Evolutionary conservation across 306 rosid species (phyloP), one percentile per base, ranked within the genome.

Genomic region (Alnus glutinosa): DNA sequence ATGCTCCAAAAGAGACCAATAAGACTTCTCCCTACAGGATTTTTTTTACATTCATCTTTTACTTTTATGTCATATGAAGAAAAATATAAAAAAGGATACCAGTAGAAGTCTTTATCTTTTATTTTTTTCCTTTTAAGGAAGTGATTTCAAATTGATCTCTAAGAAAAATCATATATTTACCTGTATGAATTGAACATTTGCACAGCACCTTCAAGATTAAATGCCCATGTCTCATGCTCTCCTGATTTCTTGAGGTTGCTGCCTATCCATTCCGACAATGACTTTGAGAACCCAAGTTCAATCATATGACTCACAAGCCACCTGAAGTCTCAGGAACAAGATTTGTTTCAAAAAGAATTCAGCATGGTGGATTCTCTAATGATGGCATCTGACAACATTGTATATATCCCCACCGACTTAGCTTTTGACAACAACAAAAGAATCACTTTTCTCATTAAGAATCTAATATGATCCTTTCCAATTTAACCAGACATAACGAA

Each of bases 221-320:
- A 93, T 11, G 90, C 80, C 98, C 93, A 91, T 49, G 97, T 93
- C 89, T 86, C 91, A 18, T 88, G 90, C 63, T 90, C 97, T 75
- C 97, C 98, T 16, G 80, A 84, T 88, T 86, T 92, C 88, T 90
- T 90, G 77, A 95, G 91, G 82, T 89, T 95, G 82, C 89, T 89
- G 76, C 98, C 97, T 81, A 95, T 86, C 98, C 98, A 95, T 42
- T 95, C 98, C 15, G 98, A 86, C 74, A 95, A 73, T 62, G 97
- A 82, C 84, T 87, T 90, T 71, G 98, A 81, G 87, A 89, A 92
- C 82, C 98, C 98, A 47, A 89, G 97, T 83, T 82, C 98, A 73
- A 85, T 78, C 87, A 95, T 86, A 88, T 86, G 95, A 86, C 82
- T 85, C 71, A 95, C 98, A 79, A 95, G 98, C 98, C 98, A 92